Conservation (phyloP, 2,329 filamentous ascomycete genomes). For the Xylaria sp. region DNA sequence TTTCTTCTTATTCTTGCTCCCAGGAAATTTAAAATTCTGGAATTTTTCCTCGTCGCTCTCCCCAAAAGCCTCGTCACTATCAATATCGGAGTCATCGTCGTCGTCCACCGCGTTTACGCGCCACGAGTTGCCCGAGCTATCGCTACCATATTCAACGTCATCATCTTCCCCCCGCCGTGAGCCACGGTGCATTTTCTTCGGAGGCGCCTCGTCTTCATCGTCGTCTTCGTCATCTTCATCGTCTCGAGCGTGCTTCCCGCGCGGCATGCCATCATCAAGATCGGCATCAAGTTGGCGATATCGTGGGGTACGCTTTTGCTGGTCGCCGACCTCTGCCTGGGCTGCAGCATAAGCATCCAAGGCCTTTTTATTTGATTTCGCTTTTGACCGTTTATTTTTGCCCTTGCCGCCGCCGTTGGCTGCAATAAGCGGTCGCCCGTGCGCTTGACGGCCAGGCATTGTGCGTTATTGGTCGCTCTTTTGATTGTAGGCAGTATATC, state of each 20-base stretch:
- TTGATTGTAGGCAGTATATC: not conserved
- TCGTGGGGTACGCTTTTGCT: conserved; percentile 60
- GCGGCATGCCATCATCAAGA: conserved; percentile 43
- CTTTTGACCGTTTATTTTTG: conserved; percentile 57
- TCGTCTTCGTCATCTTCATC: conserved; percentile 65
- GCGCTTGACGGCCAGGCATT: conserved; percentile 70
- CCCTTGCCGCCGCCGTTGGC: conserved; percentile 44
- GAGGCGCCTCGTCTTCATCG: conserved; percentile 67
- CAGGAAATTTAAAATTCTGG: conserved; percentile 73
- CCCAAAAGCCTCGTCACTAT: conserved; percentile 84
- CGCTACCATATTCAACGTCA: conserved; percentile 78
- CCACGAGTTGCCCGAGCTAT: conserved; percentile 89
- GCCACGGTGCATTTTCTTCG: conserved; percentile 55
- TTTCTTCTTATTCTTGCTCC: conserved; percentile 58
- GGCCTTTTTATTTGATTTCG: conserved; percentile 61
- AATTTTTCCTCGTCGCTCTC: conserved; percentile 89
- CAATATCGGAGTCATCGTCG: conserved; percentile 72
- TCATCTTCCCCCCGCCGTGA: conserved; percentile 57
- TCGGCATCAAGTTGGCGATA: conserved; percentile 63
- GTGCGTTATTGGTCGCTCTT: conserved; percentile 33
- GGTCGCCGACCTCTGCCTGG: conserved; percentile 62
- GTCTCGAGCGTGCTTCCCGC: conserved; percentile 57
- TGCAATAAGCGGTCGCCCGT: conserved; percentile 63
- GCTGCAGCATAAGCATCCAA: conserved; percentile 70
- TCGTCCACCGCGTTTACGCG: conserved; percentile 74